Evolutionary conservation across 805 yeast species (phyloP), one percentile per base, ranked within the genome.

Genomic region (Priceomyces haplophilus): DNA sequence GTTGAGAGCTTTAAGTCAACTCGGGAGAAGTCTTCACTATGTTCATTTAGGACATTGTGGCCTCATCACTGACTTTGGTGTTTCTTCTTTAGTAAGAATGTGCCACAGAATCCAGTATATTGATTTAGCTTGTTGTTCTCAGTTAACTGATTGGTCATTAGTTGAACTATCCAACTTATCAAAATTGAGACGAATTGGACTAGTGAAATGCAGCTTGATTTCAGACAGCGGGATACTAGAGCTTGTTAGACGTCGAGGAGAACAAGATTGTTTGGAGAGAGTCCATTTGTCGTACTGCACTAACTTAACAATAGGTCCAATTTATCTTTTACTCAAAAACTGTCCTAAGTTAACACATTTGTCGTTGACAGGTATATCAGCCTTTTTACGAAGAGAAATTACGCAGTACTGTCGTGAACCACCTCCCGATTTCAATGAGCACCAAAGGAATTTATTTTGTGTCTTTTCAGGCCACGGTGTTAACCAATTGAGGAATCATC

Each of bases 381-480:
- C 95, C n/a, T 91, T 93, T 65, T 73, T 91, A 58, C 76, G 96
- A 46, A 75, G 83, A 7, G 97, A 91, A 55, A 80, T 91, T 38
- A 85, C 91, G 0, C 81, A 79, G 50, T 90, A 80, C 63, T 90
- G 97, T 61, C 82, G 98, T 21, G 86, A 83, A 7, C 93, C 98
- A 1, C 98, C 99, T 3, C 80, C 85, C 10, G 97, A 89, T 54
- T 90, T 93, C 61, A 89, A 83, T 41, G 87, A 83, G 43, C 84
- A 84, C 54, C 99, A 93, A 62, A 83, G 83, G 50, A 76, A 82
- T 17, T 75, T 86, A 38, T 91, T 93, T 57, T 91, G 98, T 67
- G 99, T 91, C 10, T 93, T 89, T 58, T 83, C 91, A 25, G 98
- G 98, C 1, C 79, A 78, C 46, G 97, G 97, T 7, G 96, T 93